A percentile compares a stretch with the other conserved stretches of the same genome.
phyloP scores from a whole-genome alignment of 371 early-diverging fungal genomes.

The Mucor indicus region DNA sequence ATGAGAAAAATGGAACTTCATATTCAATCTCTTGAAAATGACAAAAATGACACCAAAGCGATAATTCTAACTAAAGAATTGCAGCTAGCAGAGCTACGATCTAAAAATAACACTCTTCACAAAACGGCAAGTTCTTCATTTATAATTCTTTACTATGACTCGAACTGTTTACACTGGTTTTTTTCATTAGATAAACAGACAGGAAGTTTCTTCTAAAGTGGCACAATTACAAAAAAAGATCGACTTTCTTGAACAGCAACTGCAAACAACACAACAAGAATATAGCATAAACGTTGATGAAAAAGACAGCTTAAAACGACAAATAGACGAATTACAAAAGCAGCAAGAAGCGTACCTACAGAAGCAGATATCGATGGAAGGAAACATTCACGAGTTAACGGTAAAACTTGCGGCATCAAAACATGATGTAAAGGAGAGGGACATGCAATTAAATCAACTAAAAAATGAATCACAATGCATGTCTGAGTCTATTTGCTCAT shows the following conservation, averaged over 20 bases:
- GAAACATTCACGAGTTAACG: constrained; percentile 1
- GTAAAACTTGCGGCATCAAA: constrained; percentile 3
- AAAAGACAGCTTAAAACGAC: too few species aligned
- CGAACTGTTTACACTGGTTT: too few species aligned
- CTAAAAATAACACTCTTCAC: constrained; percentile 27
- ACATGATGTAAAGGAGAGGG: constrained; percentile 1
- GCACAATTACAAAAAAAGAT: constrained; percentile 26
- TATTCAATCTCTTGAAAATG: constrained; percentile 18
- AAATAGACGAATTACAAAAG: too few species aligned
- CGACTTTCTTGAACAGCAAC: constrained; percentile 13
- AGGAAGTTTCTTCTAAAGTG: constrained; percentile 26
- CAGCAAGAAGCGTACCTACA: too few species aligned
- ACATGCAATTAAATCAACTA: constrained; percentile 4
- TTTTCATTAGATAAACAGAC: constrained; percentile 21
- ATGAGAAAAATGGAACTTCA: constrained; percentile 26
- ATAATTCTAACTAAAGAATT: constrained; percentile 17
- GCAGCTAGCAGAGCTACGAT: constrained; percentile 33
- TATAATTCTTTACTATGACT: neutral
- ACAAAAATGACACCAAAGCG: constrained; percentile 22
- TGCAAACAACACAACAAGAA: constrained; percentile 22
- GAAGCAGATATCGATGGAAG: constrained; percentile 3
- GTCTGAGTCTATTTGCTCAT: neutral
- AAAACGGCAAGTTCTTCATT: constrained; percentile 20
- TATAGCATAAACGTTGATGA: too few species aligned
- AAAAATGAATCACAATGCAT: constrained; percentile 1